Evolutionary conservation across 2,329 filamentous ascomycete genomes (phyloP).

Genomic region (Neofusicoccum sp.): DNA sequence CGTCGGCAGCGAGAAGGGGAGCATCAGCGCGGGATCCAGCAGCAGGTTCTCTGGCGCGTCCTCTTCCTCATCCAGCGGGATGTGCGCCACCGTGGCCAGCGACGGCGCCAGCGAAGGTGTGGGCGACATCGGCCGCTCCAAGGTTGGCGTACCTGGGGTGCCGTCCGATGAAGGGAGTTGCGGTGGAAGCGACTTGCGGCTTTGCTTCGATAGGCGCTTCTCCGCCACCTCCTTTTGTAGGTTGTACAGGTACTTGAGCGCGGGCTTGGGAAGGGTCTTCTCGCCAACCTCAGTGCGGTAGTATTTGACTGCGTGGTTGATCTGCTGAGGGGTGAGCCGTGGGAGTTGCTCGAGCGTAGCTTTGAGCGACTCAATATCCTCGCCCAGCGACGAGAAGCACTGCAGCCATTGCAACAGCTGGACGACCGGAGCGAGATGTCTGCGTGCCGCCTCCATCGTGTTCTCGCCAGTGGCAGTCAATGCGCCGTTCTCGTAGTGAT

Average conservation of each 20-base stretch:
- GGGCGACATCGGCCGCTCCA: constrained; percentile 6
- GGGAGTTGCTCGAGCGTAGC: constrained; percentile 88
- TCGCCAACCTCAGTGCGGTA: constrained; percentile 95
- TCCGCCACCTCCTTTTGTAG: constrained; percentile 71
- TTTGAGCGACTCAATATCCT: constrained; percentile 84
- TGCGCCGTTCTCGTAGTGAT: constrained; percentile 92
- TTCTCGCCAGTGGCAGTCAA: constrained; percentile 81
- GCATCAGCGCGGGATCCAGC: constrained; percentile 83
- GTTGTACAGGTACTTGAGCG: constrained; percentile 78
- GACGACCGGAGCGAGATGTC: constrained; percentile 84
- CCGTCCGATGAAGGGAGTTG: constrained; percentile 7
- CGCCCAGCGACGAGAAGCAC: constrained; percentile 90
- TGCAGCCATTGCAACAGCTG: constrained; percentile 97
- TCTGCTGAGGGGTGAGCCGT: constrained; percentile 77
- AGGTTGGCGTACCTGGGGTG: not conserved
- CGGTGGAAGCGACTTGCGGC: constrained; percentile 14
- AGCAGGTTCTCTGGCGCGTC: constrained; percentile 73
- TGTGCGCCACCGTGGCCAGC: constrained; percentile 20
- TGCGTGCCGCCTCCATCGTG: constrained; percentile 77
- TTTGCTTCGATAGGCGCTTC: constrained; percentile 22
- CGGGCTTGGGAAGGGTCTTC: constrained; percentile 83
- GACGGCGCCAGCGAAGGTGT: constrained; percentile 3
- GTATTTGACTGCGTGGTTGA: constrained; percentile 87
- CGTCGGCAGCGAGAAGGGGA: constrained; percentile 92
- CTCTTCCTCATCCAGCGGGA: constrained; percentile 56